These are phyloP conservation scores for Pulveroboletus sp. DNA, from an alignment of 768 basidiomycete genomes.

Conservation along the genomic window DNA sequence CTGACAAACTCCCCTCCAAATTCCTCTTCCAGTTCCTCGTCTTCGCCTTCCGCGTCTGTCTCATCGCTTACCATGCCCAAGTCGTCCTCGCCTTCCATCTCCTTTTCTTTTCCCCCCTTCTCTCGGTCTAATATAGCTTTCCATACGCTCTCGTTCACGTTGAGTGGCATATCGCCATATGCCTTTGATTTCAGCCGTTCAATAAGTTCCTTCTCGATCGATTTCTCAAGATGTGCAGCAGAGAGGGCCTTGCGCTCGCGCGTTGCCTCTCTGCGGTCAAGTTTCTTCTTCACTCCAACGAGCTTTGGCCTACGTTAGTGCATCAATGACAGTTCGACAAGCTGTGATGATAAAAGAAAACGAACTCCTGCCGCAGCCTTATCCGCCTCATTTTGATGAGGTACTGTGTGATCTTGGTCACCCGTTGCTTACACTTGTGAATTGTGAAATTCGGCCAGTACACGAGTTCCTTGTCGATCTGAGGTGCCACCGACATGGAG, in stretches of 20 bases:
- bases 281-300: constrained; percentile 94
- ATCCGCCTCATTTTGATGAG: constrained; percentile 96
- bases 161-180: constrained; percentile 94
- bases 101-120: constrained; percentile 42
- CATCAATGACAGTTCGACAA: not conserved
- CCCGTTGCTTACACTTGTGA: constrained; percentile 98
- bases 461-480: constrained; percentile 95
- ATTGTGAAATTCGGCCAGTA: constrained; percentile 98
- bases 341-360: constrained; percentile 6
- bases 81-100: constrained; percentile 38
- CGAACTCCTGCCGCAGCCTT: constrained; percentile 81
- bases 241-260: constrained; percentile 95
- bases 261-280: constrained; percentile 85
- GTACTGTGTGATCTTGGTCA: constrained; percentile 99
- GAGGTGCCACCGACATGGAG: not conserved
- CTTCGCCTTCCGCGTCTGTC: constrained; percentile 47
- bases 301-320: constrained; percentile 73
- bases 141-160: constrained; percentile 98
- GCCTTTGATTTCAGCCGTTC: constrained; percentile 95
- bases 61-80: constrained; percentile 51
- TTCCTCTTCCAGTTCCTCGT: constrained; percentile 43
- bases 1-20: constrained; percentile 55
- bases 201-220: constrained; percentile 93
- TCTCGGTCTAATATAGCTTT: constrained; percentile 85
- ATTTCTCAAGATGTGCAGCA: constrained; percentile 90